A percentile compares a stretch with the other conserved stretches of the same genome.
Conservation (phyloP, 805 yeast genomes). For the Suhomyces sp. region DNA sequence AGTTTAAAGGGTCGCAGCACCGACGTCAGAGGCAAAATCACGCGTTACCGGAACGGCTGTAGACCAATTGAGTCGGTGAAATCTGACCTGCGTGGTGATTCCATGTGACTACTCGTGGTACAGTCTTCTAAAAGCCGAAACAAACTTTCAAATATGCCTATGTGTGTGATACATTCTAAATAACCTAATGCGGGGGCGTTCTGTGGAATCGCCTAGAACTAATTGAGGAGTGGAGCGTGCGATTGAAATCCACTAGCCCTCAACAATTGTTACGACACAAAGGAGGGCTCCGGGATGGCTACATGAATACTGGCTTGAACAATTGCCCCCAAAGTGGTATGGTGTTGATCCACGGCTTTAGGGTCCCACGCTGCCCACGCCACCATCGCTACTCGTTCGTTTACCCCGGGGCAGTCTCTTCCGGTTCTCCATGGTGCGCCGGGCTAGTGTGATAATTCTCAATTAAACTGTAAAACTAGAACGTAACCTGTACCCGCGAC, state of each 20-base stretch:
- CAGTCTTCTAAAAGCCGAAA: neutral
- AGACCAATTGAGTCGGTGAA: neutral
- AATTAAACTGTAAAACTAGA: neutral
- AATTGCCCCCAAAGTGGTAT: neutral
- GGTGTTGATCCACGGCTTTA: neutral
- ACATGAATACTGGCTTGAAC: neutral
- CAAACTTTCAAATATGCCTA: neutral
- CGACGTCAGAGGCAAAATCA: neutral
- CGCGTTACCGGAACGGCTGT: neutral
- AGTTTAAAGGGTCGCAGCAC: neutral
- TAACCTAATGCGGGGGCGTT: neutral
- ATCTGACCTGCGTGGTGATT: neutral
- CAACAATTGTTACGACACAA: neutral
- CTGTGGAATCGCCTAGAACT: neutral
- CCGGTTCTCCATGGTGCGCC: neutral
- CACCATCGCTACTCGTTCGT: neutral
- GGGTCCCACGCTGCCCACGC: neutral
- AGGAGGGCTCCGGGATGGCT: neutral
- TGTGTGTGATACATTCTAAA: neutral
- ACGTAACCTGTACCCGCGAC: constrained; percentile 5
- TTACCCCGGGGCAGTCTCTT: neutral
- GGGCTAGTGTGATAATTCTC: neutral
- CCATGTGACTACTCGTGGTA: neutral
- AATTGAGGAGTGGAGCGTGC: neutral
- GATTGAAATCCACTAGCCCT: neutral